phyloP scores from a whole-genome alignment of 2,329 filamentous ascomycete genomes.

The Fusarium denticulatum region DNA sequence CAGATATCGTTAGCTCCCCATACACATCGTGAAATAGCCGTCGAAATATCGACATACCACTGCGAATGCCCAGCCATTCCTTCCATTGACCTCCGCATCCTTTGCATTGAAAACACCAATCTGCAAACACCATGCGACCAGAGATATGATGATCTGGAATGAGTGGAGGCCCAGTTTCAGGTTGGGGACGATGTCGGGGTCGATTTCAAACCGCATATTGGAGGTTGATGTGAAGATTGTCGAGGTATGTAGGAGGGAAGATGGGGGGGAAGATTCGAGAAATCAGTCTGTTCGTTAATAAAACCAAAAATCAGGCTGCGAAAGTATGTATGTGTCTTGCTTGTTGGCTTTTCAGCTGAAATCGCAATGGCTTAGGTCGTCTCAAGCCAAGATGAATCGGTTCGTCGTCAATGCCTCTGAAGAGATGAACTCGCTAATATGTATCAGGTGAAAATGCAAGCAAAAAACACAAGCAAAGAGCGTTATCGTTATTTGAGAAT shows the following conservation, averaged over 20 bases:
- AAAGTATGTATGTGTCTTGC: slow-evolving; percentile 15
- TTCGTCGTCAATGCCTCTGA: slow-evolving; percentile 22
- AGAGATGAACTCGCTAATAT: neutral
- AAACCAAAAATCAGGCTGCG: slow-evolving; percentile 4
- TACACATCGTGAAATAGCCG: neutral
- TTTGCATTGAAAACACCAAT: slow-evolving; percentile 66
- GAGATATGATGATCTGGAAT: slow-evolving; percentile 62
- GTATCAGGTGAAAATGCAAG: neutral
- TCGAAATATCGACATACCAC: slow-evolving; percentile 58
- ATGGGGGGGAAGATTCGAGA: neutral
- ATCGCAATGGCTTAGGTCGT: slow-evolving; percentile 31
- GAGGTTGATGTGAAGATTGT: neutral
- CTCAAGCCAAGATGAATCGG: slow-evolving; percentile 7
- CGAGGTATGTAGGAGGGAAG: neutral
- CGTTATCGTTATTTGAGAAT: slow-evolving; percentile 16
- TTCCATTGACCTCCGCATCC: slow-evolving; percentile 61
- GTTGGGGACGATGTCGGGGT: slow-evolving; percentile 63
- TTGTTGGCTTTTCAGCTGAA: slow-evolving; percentile 30
- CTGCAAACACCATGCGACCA: slow-evolving; percentile 67
- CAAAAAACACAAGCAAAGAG: slow-evolving; percentile 19
- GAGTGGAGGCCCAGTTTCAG: slow-evolving; percentile 68
- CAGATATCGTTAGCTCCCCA: slow-evolving; percentile 3
- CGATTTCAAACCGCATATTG: slow-evolving; percentile 61
- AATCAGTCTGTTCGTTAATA: neutral
- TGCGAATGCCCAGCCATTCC: slow-evolving; percentile 71